Conservation (phyloP, 768 basidiomycete genomes). For the Kwoniella pini region DNA sequence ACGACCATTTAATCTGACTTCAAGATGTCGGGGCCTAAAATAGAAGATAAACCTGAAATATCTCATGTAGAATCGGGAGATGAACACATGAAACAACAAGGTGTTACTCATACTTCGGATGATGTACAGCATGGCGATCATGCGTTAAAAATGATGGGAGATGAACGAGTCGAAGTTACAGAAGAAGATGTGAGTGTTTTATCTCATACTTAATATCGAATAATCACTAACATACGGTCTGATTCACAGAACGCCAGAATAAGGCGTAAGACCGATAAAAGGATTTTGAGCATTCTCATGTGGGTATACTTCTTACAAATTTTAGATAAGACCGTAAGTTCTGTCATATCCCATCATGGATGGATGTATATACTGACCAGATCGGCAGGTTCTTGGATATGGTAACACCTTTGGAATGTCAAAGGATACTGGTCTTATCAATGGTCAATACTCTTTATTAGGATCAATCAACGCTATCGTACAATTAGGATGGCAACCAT, state of each 20-base stretch:
- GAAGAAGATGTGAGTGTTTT: constrained; percentile 46
- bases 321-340: constrained; percentile 40
- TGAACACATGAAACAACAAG: background rate
- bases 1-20: too few relatives aligned
- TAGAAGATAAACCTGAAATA: constrained; percentile 22
- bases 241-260: constrained; percentile 31
- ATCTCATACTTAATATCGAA: background rate
- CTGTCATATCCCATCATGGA: background rate
- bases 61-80: constrained; percentile 19
- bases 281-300: constrained; percentile 43
- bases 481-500: constrained; percentile 51
- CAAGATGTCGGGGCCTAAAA: background rate
- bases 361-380: background rate
- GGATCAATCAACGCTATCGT: constrained; percentile 47
- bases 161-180: constrained; percentile 43
- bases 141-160: constrained; percentile 35
- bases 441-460: constrained; percentile 41
- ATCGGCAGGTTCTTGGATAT: constrained; percentile 36
- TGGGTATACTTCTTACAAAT: constrained; percentile 53
- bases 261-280: constrained; percentile 46
- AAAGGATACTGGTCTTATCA: constrained; percentile 33
- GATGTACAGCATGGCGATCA: constrained; percentile 37
- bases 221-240: too few relatives aligned
- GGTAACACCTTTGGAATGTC: constrained; percentile 49
- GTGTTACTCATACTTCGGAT: constrained; percentile 7